phyloP scores from a whole-genome alignment of 257 asterid genomes.

The Pogostemon cablin region DNA sequence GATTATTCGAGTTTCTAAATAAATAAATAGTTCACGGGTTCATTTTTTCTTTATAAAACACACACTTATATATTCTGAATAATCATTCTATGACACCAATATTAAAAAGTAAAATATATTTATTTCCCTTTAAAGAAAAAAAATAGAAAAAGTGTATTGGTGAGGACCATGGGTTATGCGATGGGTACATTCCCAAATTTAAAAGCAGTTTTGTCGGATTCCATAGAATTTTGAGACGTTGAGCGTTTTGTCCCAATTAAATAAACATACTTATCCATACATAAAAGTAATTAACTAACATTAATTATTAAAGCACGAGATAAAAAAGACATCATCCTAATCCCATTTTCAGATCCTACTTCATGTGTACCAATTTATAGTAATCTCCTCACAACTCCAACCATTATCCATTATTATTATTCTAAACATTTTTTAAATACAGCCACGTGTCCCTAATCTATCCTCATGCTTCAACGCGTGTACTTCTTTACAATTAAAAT shows the following conservation, averaged over 20 bases:
- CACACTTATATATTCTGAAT: too few relatives aligned
- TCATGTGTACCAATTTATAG: constrained; percentile 17
- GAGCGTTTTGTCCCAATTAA: constrained; percentile 37
- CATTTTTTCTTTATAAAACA: too few relatives aligned
- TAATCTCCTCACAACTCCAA: constrained; percentile 28
- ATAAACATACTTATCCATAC: constrained; percentile 24
- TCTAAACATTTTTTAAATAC: constrained; percentile 25
- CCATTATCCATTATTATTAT: constrained; percentile 6
- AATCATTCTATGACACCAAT: too few relatives aligned
- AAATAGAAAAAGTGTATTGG: too few relatives aligned
- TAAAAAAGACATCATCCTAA: constrained; percentile 26
- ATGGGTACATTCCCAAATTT: constrained; percentile 33
- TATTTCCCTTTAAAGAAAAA: too few relatives aligned
- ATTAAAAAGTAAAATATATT: too few relatives aligned
- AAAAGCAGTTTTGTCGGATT: constrained; percentile 52
- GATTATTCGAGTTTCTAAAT: too few relatives aligned
- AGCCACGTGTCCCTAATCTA: constrained; percentile 43
- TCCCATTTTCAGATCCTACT: constrained; percentile 30
- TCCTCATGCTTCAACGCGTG: constrained; percentile 44
- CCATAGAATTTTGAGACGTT: constrained; percentile 49
- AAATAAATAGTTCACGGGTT: too few relatives aligned
- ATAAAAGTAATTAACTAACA: background rate
- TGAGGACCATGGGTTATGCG: constrained; percentile 31
- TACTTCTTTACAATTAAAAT: background rate
- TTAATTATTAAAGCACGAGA: background rate